Base-by-base conservation (phyloP, 78 protist species). In the Dictyostelium citrinum region DNA sequence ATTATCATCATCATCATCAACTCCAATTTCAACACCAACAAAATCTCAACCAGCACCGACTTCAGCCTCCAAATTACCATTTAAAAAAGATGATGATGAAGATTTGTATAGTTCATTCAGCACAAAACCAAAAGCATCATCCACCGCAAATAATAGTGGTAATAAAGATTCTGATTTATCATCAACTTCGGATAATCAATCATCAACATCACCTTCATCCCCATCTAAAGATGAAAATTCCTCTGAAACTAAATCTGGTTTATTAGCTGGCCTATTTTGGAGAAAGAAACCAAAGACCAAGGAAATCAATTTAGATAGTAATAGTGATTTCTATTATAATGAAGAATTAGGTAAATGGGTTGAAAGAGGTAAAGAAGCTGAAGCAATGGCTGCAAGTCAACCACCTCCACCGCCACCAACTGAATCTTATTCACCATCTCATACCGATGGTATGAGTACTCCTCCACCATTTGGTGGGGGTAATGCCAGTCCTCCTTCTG, bases 381-480 rank as follows among this genome's bases (percentile, higher is more conserved):
- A 80, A 49, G 84, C 93, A 67, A 35, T 24, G 39, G 78, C 61
- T 0, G 86, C 68, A 35, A 55, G 31, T 12, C 39, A 12, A 14
- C 93, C 93, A 27, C 67, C 80, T 1, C 86, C 93, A 5, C 91
- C 91, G 2, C 91, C 91, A 6, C 82, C 82, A 2, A 88, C 72
- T 27, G 74, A 24, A 3, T 68, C 90, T 10, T 72, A 24, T 41
- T 68, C 61, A 16, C 74, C 64, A 22, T 39, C 72, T 10, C 27
- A 35, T 12, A 10, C 86, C 17, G 64, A 51, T 20, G 90, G 90
- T 20, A 46, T 45, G 27, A 33, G 46, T 6, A 75, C 60, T 55
- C 91, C 91, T 51, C 91, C 91, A 51, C 49, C 64, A 22, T 64
- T 64, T 64, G 82, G 77, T 39, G 80, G 80, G 16, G 81, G 81